Evolutionary conservation across 1,284 basidiomycete species (phyloP).

Genomic region (Austroboletus niveus): DNA sequence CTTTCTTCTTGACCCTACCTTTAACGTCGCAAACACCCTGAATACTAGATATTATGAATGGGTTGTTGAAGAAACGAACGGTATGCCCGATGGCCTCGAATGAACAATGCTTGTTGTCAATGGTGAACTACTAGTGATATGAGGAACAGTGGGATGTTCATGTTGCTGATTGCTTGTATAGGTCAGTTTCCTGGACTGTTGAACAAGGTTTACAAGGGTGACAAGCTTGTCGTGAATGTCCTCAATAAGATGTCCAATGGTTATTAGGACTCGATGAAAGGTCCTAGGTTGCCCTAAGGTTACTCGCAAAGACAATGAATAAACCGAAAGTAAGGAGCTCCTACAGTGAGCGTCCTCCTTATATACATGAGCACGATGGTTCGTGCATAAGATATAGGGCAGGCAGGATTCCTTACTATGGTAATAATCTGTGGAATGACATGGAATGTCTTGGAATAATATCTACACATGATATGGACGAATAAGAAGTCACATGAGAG

Average conservation of each 20-base stretch:
- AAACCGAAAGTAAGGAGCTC: no score
- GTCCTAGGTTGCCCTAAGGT: no score
- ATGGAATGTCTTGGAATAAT: no score
- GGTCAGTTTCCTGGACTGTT: slow-evolving; percentile 34
- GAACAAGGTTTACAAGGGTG: slow-evolving; percentile 35
- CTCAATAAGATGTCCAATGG: slow-evolving; percentile 33
- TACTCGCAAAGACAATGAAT: no score
- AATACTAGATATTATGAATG: slow-evolving; percentile 34
- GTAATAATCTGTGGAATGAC: no score
- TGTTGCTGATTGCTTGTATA: slow-evolving; percentile 8
- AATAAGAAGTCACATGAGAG: no score
- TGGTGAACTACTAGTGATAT: slow-evolving; percentile 9
- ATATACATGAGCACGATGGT: no score
- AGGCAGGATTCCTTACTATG: no score
- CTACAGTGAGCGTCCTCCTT: no score
- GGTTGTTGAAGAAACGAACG: slow-evolving; percentile 28
- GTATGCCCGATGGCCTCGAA: slow-evolving; percentile 30
- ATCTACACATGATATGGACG: no score
- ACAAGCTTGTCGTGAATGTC: slow-evolving; percentile 32
- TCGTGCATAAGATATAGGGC: no score
- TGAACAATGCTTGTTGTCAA: slow-evolving; percentile 34
- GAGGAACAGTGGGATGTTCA: background rate
- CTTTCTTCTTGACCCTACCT: slow-evolving; percentile 30
- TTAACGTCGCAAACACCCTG: slow-evolving; percentile 23
- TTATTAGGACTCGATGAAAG: no score